Conservation (phyloP, 2,329 filamentous ascomycete species). For the Fonsecaea monophora region DNA sequence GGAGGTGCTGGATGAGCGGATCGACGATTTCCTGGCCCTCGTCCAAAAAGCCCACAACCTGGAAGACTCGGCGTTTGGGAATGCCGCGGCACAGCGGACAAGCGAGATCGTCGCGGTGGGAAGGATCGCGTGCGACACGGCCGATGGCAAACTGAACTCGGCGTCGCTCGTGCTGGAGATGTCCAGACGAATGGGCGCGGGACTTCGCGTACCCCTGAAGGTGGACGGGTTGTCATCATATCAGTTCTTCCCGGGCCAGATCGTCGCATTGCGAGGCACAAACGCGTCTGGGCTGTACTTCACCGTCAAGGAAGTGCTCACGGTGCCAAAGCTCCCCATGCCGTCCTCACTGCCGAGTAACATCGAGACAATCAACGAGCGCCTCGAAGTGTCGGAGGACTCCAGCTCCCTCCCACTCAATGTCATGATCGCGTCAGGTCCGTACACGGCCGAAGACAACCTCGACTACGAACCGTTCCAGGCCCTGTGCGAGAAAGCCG, state of each 20-base stretch:
- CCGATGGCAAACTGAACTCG: constrained; percentile 84
- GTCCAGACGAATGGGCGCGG: constrained; percentile 81
- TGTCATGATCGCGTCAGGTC: constrained; percentile 79
- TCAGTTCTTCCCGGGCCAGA: constrained; percentile 93
- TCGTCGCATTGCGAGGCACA: constrained; percentile 83
- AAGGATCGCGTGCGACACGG: constrained; percentile 84
- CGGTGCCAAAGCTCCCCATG: constrained; percentile 74
- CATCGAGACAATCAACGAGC: constrained; percentile 72
- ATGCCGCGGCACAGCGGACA: constrained; percentile 82
- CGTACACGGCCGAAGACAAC: constrained; percentile 91
- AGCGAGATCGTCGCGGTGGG: constrained; percentile 89
- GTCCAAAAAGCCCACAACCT: constrained; percentile 76
- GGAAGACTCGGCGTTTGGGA: constrained; percentile 83
- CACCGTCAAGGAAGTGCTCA: constrained; percentile 75
- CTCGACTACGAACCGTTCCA: constrained; percentile 88
- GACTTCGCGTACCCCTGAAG: constrained; percentile 79
- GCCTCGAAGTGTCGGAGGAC: constrained; percentile 68
- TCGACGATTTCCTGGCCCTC: constrained; percentile 83
- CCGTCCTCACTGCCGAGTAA: constrained; percentile 72
- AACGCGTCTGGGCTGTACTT: constrained; percentile 89
- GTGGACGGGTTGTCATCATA: constrained; percentile 72
- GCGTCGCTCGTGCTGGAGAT: constrained; percentile 88
- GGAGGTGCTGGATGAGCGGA: constrained; percentile 91
- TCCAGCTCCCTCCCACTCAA: constrained; percentile 70
- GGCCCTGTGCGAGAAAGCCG: constrained; percentile 78